Evolutionary conservation across 2,329 filamentous ascomycete species (phyloP).

Genomic region (Diatrype stigma): DNA sequence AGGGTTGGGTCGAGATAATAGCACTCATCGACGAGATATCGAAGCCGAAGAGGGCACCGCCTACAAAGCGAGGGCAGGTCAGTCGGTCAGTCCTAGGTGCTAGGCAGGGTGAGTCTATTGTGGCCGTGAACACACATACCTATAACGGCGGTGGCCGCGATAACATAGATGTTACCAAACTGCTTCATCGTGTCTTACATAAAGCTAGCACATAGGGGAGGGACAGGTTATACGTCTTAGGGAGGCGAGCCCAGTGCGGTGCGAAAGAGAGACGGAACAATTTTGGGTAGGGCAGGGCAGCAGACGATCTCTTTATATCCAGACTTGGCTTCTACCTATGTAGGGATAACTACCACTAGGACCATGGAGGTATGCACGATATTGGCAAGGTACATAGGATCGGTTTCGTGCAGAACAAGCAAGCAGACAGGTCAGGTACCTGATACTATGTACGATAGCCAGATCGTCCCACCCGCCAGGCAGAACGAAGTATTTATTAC

Average conservation of each 20-base stretch:
- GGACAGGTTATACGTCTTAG: slow-evolving; percentile 1
- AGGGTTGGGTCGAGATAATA: slow-evolving; percentile 37
- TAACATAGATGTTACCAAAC: slow-evolving; percentile 38
- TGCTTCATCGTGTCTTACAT: slow-evolving; percentile 23
- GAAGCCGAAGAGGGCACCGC: slow-evolving; percentile 39
- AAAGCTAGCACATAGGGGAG: slow-evolving; percentile 8
- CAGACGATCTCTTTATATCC: neutral
- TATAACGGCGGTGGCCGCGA: slow-evolving; percentile 39
- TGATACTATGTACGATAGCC: neutral
- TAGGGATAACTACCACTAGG: neutral
- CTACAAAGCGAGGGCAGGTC: slow-evolving; percentile 16
- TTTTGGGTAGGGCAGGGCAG: slow-evolving; percentile 2
- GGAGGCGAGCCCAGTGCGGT: slow-evolving; percentile 6
- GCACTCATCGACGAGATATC: slow-evolving; percentile 44
- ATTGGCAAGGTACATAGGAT: neutral
- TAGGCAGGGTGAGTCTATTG: neutral
- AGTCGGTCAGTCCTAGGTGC: neutral
- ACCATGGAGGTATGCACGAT: neutral
- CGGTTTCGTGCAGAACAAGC: neutral
- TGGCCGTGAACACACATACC: slow-evolving; percentile 29
- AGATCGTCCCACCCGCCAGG: neutral
- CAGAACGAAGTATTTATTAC: neutral
- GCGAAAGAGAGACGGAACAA: slow-evolving; percentile 2
- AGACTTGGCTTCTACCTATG: neutral
- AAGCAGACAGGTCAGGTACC: neutral